A percentile compares a stretch with the other conserved stretches of the same genome.
These are phyloP conservation scores for Symbiodinium pilosum DNA, from an alignment of 73 alveolate genomes.

Conservation along the genomic window DNA sequence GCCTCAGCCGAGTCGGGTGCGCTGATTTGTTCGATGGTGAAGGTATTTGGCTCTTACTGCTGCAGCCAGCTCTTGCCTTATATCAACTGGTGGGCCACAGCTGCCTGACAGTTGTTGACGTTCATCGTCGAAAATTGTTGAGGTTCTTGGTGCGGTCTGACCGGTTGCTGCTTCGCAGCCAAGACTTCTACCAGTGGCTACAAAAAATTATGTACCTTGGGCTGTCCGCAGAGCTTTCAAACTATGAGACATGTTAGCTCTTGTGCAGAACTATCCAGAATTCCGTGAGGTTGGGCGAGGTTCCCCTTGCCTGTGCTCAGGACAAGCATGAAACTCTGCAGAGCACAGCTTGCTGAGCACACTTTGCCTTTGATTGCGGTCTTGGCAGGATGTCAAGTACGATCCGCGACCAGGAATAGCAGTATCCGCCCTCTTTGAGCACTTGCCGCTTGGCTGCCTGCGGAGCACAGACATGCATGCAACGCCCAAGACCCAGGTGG, in stretches of 20 bases:
- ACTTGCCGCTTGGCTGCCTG: conserved; percentile 28
- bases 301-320: conserved; percentile 73
- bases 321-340: not conserved
- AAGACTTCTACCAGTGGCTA: conserved; percentile 18
- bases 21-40: too few relatives aligned
- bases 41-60: conserved; percentile 77
- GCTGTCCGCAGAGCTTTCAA: not conserved
- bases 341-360: not conserved
- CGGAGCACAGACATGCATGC: not conserved
- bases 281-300: conserved; percentile 35
- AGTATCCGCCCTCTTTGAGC: conserved; percentile 78
- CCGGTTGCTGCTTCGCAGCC: conserved; percentile 34
- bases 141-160: conserved; percentile 46
- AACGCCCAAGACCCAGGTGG: conserved; percentile 35
- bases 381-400: conserved; percentile 38
- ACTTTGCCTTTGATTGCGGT: not conserved
- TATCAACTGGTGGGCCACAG: not conserved
- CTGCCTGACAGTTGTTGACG: too few relatives aligned
- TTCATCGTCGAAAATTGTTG: not conserved
- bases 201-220: not conserved
- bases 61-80: conserved; percentile 54
- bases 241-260: not conserved
- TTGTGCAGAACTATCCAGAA: not conserved
- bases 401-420: conserved; percentile 85
- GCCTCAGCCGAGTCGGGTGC: too few relatives aligned